Evolutionary conservation across 306 rosid species (phyloP).

Genomic region (Glycyrrhiza uralensis): DNA sequence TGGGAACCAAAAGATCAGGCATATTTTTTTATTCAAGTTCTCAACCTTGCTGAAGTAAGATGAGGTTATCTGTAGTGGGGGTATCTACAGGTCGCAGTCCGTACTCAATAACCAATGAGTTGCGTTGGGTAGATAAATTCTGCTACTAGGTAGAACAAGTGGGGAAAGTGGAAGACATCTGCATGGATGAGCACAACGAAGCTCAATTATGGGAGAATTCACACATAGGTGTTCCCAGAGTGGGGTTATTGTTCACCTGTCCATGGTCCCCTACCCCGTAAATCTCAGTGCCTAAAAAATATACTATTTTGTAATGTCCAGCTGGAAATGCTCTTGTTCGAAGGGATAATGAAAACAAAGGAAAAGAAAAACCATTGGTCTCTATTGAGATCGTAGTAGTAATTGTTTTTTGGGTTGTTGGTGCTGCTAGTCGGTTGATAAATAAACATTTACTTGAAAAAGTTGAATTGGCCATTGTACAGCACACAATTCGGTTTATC

Average conservation of each 20-base stretch:
- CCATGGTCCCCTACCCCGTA: slow-evolving; percentile 60
- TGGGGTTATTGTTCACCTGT: slow-evolving; percentile 40
- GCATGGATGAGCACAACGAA: slow-evolving; percentile 37
- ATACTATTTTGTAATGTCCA: slow-evolving; percentile 19
- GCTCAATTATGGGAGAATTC: slow-evolving; percentile 50
- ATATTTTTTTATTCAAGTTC: not conserved
- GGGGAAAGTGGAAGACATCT: slow-evolving; percentile 39
- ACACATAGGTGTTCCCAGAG: slow-evolving; percentile 44
- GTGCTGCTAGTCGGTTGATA: slow-evolving; percentile 30
- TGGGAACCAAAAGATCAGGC: not conserved
- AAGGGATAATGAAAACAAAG: not conserved
- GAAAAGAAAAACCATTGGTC: not conserved
- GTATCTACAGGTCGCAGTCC: slow-evolving; percentile 37
- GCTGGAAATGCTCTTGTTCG: slow-evolving; percentile 42
- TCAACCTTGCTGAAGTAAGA: not conserved
- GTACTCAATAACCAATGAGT: slow-evolving; percentile 28
- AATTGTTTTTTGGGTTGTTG: slow-evolving; percentile 38
- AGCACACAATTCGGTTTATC: slow-evolving; percentile 6
- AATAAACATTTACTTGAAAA: slow-evolving; percentile 20
- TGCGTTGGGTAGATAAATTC: slow-evolving; percentile 24
- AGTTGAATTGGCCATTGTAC: slow-evolving; percentile 8
- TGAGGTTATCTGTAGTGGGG: slow-evolving; percentile 19
- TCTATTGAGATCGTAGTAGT: slow-evolving; percentile 42
- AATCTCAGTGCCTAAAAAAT: slow-evolving; percentile 41
- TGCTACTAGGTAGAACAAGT: slow-evolving; percentile 37